phyloP scores from a whole-genome alignment of 306 rosid genomes.

The Elaeagnus macrophylla region DNA sequence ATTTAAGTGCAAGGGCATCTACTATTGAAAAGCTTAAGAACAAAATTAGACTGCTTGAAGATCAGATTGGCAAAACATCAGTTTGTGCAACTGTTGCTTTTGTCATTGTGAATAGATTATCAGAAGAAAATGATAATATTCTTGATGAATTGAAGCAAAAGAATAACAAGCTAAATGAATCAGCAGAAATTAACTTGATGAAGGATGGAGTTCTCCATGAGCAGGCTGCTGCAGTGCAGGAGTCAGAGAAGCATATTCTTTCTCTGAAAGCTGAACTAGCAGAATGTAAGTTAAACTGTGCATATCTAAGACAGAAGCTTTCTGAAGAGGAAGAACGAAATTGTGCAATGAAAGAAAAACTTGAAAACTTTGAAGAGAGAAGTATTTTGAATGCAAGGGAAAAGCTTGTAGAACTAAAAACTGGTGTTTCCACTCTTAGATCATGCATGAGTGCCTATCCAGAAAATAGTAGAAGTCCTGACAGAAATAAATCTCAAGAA shows the following conservation, averaged over 20 bases:
- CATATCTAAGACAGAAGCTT: conserved; percentile 42
- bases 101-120: conserved; percentile 58
- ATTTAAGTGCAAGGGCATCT: conserved; percentile 39
- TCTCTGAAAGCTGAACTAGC: conserved; percentile 27
- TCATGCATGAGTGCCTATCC: conserved; percentile 57
- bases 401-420: conserved; percentile 56
- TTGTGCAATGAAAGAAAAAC: conserved; percentile 43
- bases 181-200: conserved; percentile 34
- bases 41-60: conserved; percentile 44
- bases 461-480: conserved; percentile 33
- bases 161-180: conserved; percentile 39
- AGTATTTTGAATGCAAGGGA: conserved; percentile 57
- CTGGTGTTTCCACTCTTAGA: conserved; percentile 60
- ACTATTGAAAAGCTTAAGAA: conserved; percentile 35
- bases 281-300: conserved; percentile 41
- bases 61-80: conserved; percentile 42
- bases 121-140: conserved; percentile 47
- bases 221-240: conserved; percentile 40
- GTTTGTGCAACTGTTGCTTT: conserved; percentile 69
- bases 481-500: conserved; percentile 30
- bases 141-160: conserved; percentile 39
- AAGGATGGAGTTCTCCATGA: conserved; percentile 46
- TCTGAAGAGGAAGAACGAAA: conserved; percentile 47
- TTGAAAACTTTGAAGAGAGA: conserved; percentile 48
- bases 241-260: conserved; percentile 36